Evolutionary conservation across 2,329 filamentous ascomycete genomes (phyloP).

Genomic region (Penicillium sp.): DNA sequence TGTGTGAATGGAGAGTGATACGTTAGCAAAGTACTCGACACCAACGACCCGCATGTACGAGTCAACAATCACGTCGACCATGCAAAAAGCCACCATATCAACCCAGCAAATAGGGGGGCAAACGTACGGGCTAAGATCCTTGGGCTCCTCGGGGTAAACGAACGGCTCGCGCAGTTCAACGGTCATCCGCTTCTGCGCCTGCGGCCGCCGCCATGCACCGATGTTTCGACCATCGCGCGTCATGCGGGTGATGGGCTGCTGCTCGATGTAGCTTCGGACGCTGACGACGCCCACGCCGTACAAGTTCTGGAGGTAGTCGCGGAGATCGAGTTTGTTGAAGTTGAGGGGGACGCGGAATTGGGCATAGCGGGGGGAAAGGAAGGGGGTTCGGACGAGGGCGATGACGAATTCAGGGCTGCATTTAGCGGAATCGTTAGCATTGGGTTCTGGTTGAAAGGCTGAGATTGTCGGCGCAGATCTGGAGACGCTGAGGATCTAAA

Average conservation of each 20-base stretch:
- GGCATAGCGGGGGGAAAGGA: slow-evolving; percentile 76
- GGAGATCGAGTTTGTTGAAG: slow-evolving; percentile 95
- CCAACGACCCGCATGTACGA: background rate
- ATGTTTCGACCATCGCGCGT: slow-evolving; percentile 40
- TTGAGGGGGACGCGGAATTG: slow-evolving; percentile 87
- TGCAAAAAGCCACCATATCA: background rate
- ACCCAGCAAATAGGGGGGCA: background rate
- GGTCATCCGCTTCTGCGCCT: slow-evolving; percentile 86
- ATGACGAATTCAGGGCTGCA: slow-evolving; percentile 78
- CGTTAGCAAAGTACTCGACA: background rate
- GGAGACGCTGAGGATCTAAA: slow-evolving; percentile 7
- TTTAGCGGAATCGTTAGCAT: background rate
- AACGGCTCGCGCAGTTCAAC: slow-evolving; percentile 87
- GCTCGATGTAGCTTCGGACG: slow-evolving; percentile 79
- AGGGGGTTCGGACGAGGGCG: slow-evolving; percentile 72
- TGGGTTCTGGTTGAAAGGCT: background rate
- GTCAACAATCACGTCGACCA: background rate
- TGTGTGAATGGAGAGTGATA: slow-evolving; percentile 24
- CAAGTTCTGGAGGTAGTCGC: slow-evolving; percentile 87
- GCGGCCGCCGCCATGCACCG: slow-evolving; percentile 68
- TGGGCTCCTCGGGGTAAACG: slow-evolving; percentile 75
- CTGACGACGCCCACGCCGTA: slow-evolving; percentile 74
- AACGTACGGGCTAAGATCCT: slow-evolving; percentile 60
- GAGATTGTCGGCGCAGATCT: background rate
- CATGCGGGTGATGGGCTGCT: slow-evolving; percentile 60